Conservation (phyloP, 192 early-diverging fungal species). For the Dissophora globulifera region DNA sequence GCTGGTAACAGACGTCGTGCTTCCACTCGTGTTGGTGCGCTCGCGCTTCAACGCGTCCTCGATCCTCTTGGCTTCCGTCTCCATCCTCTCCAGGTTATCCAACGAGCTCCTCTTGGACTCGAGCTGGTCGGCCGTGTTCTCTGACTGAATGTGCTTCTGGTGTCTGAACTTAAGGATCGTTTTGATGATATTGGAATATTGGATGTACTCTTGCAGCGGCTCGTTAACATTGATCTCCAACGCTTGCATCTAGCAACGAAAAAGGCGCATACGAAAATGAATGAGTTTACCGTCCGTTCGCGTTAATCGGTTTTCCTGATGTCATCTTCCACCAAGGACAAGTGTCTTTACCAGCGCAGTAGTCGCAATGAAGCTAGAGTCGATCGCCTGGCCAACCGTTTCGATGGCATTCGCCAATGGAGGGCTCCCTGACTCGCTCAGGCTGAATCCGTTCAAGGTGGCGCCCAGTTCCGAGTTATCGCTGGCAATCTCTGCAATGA, state of each 20-base stretch:
- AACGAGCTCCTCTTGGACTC: constrained; percentile 75
- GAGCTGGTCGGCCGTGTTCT: constrained; percentile 77
- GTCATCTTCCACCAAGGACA: not conserved
- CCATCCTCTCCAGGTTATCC: constrained; percentile 70
- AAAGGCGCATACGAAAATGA: not conserved
- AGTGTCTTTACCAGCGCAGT: constrained; percentile 67
- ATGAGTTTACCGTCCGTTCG: not conserved
- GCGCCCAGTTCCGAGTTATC: constrained; percentile 92
- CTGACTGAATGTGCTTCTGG: constrained; percentile 86
- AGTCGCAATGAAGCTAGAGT: constrained; percentile 82
- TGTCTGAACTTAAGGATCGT: constrained; percentile 87
- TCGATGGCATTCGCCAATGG: constrained; percentile 89
- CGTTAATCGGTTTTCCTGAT: not conserved
- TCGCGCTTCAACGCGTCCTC: constrained; percentile 71
- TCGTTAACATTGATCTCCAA: constrained; percentile 86
- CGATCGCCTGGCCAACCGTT: constrained; percentile 91
- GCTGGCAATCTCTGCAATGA: constrained; percentile 68
- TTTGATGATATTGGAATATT: constrained; percentile 89
- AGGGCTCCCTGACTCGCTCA: constrained; percentile 72
- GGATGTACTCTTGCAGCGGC: constrained; percentile 89
- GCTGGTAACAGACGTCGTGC: constrained; percentile 3
- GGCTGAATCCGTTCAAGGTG: constrained; percentile 93
- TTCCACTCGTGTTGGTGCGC: constrained; percentile 25
- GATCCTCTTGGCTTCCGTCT: constrained; percentile 77
- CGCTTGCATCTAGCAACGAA: constrained; percentile 51